Percentiles rank a stretch among this genome's conserved stretches.
Conservation (phyloP, 2,329 filamentous ascomycete genomes). For the Pseudocercospora cruenta region DNA sequence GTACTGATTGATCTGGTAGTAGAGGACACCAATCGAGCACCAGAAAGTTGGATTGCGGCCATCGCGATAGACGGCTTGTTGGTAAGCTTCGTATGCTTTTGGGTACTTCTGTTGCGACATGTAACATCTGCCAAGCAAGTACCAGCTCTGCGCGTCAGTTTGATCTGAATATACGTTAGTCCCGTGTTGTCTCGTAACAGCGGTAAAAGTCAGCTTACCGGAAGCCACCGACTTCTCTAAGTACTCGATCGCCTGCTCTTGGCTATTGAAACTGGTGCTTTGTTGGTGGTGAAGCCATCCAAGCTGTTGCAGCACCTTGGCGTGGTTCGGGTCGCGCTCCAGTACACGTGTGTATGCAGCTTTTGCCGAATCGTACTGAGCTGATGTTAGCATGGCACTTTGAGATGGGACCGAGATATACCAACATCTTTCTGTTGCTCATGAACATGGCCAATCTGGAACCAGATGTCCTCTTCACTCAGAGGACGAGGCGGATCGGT, state of each 20-base stretch:
- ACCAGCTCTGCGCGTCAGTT: conserved; percentile 97
- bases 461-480: conserved; percentile 98
- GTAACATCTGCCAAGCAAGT: conserved; percentile 94
- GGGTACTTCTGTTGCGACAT: conserved; percentile 99
- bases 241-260: conserved; percentile 96
- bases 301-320: conserved; percentile 96
- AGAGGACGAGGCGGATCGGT: conserved; percentile 86
- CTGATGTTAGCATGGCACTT: conserved; percentile 35
- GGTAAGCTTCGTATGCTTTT: conserved; percentile 97
- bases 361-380: conserved; percentile 89
- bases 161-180: conserved; percentile 65
- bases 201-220: conserved; percentile 59
- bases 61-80: conserved; percentile 97
- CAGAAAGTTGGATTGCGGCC: conserved; percentile 98
- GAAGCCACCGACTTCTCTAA: conserved; percentile 94
- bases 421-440: conserved; percentile 98
- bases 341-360: conserved; percentile 89
- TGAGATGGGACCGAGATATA: conserved; percentile 27
- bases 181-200: neutral
- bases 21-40: conserved; percentile 98
- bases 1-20: conserved; percentile 99
- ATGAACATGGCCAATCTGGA: conserved; percentile 98
- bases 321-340: conserved; percentile 92
- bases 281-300: conserved; percentile 98
- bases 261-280: conserved; percentile 85